phyloP scores from a whole-genome alignment of 1,284 basidiomycete species.

The Stereum hirsutum region DNA sequence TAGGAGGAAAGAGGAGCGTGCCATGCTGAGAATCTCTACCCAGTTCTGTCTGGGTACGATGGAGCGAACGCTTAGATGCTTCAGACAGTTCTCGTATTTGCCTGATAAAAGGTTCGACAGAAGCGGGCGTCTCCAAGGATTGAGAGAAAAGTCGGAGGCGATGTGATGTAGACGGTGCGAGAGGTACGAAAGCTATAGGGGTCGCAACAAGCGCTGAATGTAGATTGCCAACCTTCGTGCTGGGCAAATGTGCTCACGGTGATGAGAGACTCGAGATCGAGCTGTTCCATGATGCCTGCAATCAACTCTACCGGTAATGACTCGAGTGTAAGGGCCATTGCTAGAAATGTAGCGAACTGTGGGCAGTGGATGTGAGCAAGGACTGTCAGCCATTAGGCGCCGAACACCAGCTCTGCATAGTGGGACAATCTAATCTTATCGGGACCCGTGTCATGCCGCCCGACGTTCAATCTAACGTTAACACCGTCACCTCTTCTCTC shows the following conservation, averaged over 20 bases:
- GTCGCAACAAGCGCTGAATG: too few relatives aligned
- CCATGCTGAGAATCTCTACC: conserved; percentile 59
- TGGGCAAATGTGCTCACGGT: too few relatives aligned
- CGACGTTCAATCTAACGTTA: too few relatives aligned
- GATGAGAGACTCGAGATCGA: conserved; percentile 53
- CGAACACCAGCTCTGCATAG: background rate
- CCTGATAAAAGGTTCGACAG: conserved; percentile 38
- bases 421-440: conserved; percentile 1
- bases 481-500: too few relatives aligned
- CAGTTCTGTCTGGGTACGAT: conserved; percentile 66
- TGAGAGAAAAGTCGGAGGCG: conserved; percentile 51
- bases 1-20: conserved; percentile 48
- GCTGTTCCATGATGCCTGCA: conserved; percentile 58
- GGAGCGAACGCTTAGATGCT: conserved; percentile 46
- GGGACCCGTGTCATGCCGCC: too few relatives aligned
- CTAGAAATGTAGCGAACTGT: background rate
- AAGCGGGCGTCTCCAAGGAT: conserved; percentile 67
- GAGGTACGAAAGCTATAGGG: conserved; percentile 49
- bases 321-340: conserved; percentile 24
- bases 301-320: conserved; percentile 65
- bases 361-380: background rate
- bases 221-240: too few relatives aligned
- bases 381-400: background rate
- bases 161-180: conserved; percentile 48
- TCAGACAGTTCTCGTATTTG: conserved; percentile 40